Evolutionary conservation across 352 stramenopile species (phyloP).

Genomic region (Phytophthora europaea): DNA sequence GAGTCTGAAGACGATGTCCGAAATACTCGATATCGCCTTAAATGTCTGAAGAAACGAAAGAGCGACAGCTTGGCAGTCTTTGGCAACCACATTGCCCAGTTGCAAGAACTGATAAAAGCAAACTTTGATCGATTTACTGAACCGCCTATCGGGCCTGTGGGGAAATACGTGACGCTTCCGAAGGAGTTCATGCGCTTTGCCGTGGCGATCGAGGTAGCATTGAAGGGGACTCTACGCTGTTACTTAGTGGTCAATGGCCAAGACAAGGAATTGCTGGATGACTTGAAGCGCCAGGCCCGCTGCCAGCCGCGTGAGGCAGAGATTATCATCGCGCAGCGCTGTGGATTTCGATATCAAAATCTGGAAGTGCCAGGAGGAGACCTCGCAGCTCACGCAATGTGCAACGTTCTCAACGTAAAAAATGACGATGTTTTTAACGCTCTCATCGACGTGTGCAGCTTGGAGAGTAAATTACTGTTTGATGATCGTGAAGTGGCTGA

Average conservation of each 20-base stretch:
- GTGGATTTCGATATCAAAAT: conserved; percentile 51
- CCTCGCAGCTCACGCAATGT: conserved; percentile 63
- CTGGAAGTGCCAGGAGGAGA: conserved; percentile 53
- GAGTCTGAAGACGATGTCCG: conserved; percentile 56
- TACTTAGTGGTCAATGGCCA: conserved; percentile 75
- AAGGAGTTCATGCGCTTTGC: conserved; percentile 66
- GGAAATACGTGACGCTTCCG: conserved; percentile 69
- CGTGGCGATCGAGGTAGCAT: conserved; percentile 66
- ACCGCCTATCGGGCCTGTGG: conserved; percentile 76
- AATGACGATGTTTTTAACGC: conserved; percentile 83
- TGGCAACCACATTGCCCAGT: conserved; percentile 60
- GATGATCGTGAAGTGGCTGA: conserved; percentile 61
- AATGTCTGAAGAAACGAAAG: conserved; percentile 49
- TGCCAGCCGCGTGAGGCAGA: conserved; percentile 66
- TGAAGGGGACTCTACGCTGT: conserved; percentile 72
- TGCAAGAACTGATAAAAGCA: conserved; percentile 74
- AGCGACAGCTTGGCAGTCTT: conserved; percentile 61
- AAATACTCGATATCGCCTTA: conserved; percentile 47
- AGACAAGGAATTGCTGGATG: conserved; percentile 79
- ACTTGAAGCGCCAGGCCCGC: conserved; percentile 66
- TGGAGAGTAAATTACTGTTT: conserved; percentile 74
- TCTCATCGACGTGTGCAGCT: conserved; percentile 73
- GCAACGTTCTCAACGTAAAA: conserved; percentile 71
- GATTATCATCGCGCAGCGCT: conserved; percentile 76
- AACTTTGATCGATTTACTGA: conserved; percentile 64